Conservation (phyloP, 768 basidiomycete genomes). For the Terana coerulea region DNA sequence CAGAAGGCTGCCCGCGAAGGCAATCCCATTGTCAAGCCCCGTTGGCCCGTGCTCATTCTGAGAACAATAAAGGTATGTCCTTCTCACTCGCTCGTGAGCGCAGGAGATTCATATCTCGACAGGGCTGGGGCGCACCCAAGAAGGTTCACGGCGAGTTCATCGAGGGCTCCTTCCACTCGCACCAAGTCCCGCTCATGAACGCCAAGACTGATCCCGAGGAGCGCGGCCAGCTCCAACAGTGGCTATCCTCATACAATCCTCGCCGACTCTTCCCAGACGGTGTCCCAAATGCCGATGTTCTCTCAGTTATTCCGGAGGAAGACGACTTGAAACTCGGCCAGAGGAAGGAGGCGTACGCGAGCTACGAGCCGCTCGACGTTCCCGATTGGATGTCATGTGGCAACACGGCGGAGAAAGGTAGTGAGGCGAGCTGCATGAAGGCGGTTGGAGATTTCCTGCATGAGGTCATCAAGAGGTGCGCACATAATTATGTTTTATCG, state of each 20-base stretch:
- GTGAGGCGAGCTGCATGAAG: conserved; percentile 77
- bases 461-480: conserved; percentile 53
- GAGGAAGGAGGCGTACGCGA: conserved; percentile 62
- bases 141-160: conserved; percentile 63
- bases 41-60: conserved; percentile 85
- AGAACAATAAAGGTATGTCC: conserved; percentile 78
- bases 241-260: conserved; percentile 73
- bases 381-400: conserved; percentile 62
- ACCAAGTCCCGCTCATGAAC: conserved; percentile 83
- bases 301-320: conserved; percentile 53
- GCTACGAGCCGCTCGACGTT: conserved; percentile 55
- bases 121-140: conserved; percentile 69
- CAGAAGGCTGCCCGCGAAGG: conserved; percentile 76
- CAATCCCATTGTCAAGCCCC: conserved; percentile 79
- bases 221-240: conserved; percentile 57
- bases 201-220: conserved; percentile 64
- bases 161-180: conserved; percentile 79
- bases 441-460: conserved; percentile 54
- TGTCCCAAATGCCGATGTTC: conserved; percentile 49
- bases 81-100: not conserved
- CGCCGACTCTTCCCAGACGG: conserved; percentile 65
- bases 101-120: not conserved
- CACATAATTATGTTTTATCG: not conserved
- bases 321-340: conserved; percentile 60
- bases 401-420: conserved; percentile 40